Evolutionary conservation across 2,329 filamentous ascomycete genomes (phyloP).

Genomic region (Cordyceps militaris): DNA sequence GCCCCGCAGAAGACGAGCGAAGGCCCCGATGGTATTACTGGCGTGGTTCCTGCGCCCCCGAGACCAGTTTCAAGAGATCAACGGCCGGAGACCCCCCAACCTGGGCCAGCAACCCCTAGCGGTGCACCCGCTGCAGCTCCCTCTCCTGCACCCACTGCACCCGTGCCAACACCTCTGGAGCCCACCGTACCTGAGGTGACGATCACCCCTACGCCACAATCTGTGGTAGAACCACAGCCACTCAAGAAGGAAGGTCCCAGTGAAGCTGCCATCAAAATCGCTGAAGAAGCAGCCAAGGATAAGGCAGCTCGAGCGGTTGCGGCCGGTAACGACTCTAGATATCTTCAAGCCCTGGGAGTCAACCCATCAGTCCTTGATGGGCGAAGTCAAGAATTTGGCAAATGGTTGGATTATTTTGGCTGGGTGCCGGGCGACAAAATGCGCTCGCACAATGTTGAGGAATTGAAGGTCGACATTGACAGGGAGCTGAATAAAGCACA

Average conservation of each 20-base stretch:
- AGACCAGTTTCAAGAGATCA: slow-evolving; percentile 35
- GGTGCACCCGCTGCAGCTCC: slow-evolving; percentile 10
- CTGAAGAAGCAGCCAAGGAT: slow-evolving; percentile 31
- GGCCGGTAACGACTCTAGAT: slow-evolving; percentile 69
- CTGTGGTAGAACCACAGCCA: slow-evolving; percentile 33
- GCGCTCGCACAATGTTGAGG: slow-evolving; percentile 67
- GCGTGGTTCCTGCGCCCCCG: slow-evolving; percentile 74
- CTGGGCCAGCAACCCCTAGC: slow-evolving; percentile 18
- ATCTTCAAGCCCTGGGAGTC: slow-evolving; percentile 69
- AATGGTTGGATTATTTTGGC: slow-evolving; percentile 77
- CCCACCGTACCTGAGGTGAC: slow-evolving; percentile 50
- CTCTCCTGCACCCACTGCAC: background rate
- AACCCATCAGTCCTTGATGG: slow-evolving; percentile 70
- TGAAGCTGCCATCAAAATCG: slow-evolving; percentile 22
- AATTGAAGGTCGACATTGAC: slow-evolving; percentile 75
- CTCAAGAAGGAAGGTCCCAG: slow-evolving; percentile 29
- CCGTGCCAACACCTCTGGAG: slow-evolving; percentile 19
- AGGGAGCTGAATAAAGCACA: slow-evolving; percentile 85
- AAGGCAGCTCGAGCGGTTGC: slow-evolving; percentile 54
- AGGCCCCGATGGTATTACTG: slow-evolving; percentile 82
- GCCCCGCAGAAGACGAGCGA: slow-evolving; percentile 50
- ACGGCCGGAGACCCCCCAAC: slow-evolving; percentile 20
- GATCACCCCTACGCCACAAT: slow-evolving; percentile 30
- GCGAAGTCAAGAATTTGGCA: slow-evolving; percentile 71
- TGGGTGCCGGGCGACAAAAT: slow-evolving; percentile 75